Evolutionary conservation across 2,329 filamentous ascomycete species (phyloP).

Genomic region (Myrmaecium sp.): DNA sequence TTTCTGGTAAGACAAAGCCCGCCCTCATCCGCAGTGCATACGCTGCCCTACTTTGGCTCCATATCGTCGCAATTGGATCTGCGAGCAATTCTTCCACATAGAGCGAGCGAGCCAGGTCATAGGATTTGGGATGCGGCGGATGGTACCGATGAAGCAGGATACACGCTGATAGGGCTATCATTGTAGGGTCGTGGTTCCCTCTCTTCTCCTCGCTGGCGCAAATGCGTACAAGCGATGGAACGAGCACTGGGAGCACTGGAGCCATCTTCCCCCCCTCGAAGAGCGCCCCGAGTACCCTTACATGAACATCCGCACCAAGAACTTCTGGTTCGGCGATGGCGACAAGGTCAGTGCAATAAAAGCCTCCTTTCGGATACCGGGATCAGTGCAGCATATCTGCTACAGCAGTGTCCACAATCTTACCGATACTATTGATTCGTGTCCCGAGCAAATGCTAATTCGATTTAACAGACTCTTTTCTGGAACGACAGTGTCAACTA

Average conservation of each 20-base stretch:
- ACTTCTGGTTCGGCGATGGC: constrained; percentile 86
- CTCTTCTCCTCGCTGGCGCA: constrained; percentile 50
- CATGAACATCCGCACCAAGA: constrained; percentile 95
- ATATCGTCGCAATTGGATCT: neutral
- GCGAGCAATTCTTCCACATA: neutral
- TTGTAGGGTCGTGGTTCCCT: constrained; percentile 55
- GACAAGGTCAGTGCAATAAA: constrained; percentile 54
- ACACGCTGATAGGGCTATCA: too few relatives aligned
- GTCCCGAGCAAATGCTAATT: constrained; percentile 1
- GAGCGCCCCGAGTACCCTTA: constrained; percentile 89
- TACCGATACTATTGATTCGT: neutral
- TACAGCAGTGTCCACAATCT: neutral
- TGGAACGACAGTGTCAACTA: constrained; percentile 96
- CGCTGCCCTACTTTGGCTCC: constrained; percentile 1
- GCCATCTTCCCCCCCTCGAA: constrained; percentile 69
- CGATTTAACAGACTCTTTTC: constrained; percentile 30
- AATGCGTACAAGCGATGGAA: constrained; percentile 89
- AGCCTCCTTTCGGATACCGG: neutral
- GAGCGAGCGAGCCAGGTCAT: neutral
- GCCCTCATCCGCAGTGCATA: constrained; percentile 1
- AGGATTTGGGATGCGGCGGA: too few relatives aligned
- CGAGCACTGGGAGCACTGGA: constrained; percentile 95
- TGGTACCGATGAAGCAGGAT: too few relatives aligned
- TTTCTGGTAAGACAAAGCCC: constrained; percentile 59
- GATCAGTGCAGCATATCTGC: neutral